Percentiles rank a stretch among this genome's conserved stretches.
phyloP scores from a whole-genome alignment of 2,329 filamentous ascomycete genomes.

The Aspergillus latus region DNA sequence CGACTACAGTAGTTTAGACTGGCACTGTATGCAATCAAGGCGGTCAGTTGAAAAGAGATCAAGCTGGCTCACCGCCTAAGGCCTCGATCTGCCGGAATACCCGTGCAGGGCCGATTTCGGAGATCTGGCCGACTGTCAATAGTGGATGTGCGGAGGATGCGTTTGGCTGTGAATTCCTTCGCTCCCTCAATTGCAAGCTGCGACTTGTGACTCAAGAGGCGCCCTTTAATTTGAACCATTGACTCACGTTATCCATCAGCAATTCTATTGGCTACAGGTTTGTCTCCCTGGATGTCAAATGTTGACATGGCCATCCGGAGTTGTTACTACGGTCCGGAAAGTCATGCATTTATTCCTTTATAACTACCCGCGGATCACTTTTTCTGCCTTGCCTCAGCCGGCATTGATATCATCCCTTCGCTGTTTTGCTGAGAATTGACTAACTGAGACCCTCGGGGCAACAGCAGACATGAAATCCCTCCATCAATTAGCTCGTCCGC shows the following conservation, averaged over 20 bases:
- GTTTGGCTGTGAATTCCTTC: constrained; percentile 2
- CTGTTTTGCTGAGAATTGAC: background rate
- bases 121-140: constrained; percentile 12
- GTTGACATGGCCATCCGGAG: constrained; percentile 24
- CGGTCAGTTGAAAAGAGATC: constrained; percentile 1
- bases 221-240: background rate
- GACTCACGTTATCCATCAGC: background rate
- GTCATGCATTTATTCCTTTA: constrained; percentile 22
- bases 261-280: constrained; percentile 2
- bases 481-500: constrained; percentile 37
- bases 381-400: background rate
- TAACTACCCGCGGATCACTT: constrained; percentile 12
- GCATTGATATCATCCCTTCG: background rate
- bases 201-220: constrained; percentile 5
- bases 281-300: background rate
- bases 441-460: background rate
- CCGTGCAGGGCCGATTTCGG: constrained; percentile 16
- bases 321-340: constrained; percentile 27
- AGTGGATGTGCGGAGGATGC: constrained; percentile 5
- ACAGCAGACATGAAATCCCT: constrained; percentile 33
- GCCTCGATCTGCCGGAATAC: constrained; percentile 4
- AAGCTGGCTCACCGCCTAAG: constrained; percentile 12
- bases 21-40: background rate
- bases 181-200: background rate
- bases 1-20: background rate